phyloP scores from a whole-genome alignment of 1,139 yeast genomes.

The Debaryomycetaceae sp. region DNA sequence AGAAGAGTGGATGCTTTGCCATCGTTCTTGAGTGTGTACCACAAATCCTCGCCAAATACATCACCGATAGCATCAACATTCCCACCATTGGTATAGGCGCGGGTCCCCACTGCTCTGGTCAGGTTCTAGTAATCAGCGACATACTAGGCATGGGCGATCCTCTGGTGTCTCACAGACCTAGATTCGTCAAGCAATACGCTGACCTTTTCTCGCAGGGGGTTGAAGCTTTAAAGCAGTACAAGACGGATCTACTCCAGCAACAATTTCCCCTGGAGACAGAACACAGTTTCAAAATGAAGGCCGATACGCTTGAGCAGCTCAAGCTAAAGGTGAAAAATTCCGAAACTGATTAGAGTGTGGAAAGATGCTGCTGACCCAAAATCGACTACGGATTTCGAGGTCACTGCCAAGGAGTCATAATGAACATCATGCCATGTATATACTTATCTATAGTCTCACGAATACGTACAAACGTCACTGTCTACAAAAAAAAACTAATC shows the following conservation, averaged over 20 bases:
- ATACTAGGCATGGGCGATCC: constrained; percentile 71
- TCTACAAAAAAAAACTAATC: too few species aligned
- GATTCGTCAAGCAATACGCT: constrained; percentile 73
- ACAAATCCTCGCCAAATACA: constrained; percentile 58
- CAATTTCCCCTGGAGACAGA: constrained; percentile 58
- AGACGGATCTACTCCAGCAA: constrained; percentile 50
- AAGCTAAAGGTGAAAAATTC: constrained; percentile 8
- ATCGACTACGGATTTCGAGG: too few species aligned
- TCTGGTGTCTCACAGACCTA: constrained; percentile 46
- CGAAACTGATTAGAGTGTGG: background rate
- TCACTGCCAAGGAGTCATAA: too few species aligned
- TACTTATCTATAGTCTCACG: too few species aligned
- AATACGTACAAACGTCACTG: too few species aligned
- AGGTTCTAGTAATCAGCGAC: constrained; percentile 86
- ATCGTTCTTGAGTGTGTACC: constrained; percentile 87
- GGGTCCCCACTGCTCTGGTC: constrained; percentile 81
- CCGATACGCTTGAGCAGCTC: constrained; percentile 57
- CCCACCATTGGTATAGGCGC: constrained; percentile 98
- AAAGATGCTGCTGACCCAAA: too few species aligned
- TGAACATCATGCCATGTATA: too few species aligned
- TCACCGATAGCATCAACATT: constrained; percentile 56
- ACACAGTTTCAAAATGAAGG: constrained; percentile 72
- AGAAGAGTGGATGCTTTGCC: constrained; percentile 74
- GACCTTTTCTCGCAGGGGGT: constrained; percentile 50
- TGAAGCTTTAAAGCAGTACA: constrained; percentile 51